Evolutionary conservation across 1,139 yeast genomes (phyloP).

Genomic region (Groenewaldozyma sp.): DNA sequence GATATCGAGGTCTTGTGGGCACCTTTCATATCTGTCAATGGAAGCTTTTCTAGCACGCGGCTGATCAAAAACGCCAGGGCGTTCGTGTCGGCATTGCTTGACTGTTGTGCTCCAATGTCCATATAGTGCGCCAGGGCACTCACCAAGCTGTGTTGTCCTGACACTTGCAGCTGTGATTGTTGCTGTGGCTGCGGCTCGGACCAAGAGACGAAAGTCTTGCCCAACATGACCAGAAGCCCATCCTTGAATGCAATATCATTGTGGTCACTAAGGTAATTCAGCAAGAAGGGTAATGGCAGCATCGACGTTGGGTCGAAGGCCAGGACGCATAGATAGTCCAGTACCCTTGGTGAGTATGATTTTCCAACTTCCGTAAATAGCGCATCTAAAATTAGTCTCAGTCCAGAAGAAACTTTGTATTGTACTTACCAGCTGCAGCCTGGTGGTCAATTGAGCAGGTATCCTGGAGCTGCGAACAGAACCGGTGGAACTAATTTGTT

Average conservation of each 20-base stretch:
- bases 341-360: constrained; percentile 23
- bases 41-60: background rate
- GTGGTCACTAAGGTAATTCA: constrained; percentile 13
- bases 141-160: constrained; percentile 6
- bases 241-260: constrained; percentile 5
- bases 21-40: background rate
- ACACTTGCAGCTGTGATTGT: no score
- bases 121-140: constrained; percentile 9
- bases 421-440: constrained; percentile 6
- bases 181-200: no score
- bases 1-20: background rate
- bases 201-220: constrained; percentile 9
- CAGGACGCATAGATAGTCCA: constrained; percentile 25
- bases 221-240: constrained; percentile 10
- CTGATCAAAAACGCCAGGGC: constrained; percentile 5
- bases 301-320: constrained; percentile 23
- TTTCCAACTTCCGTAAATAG: background rate
- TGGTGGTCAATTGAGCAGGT: constrained; percentile 11
- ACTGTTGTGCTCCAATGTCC: background rate
- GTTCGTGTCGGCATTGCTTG: background rate
- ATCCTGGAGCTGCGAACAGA: constrained; percentile 27
- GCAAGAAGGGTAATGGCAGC: constrained; percentile 17
- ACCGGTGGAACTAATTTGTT: constrained; percentile 21
- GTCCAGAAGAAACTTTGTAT: background rate
- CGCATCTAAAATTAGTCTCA: background rate